These are phyloP conservation scores for Puccinia novopanici DNA, from an alignment of 1,284 basidiomycete genomes.

Conservation along the genomic window DNA sequence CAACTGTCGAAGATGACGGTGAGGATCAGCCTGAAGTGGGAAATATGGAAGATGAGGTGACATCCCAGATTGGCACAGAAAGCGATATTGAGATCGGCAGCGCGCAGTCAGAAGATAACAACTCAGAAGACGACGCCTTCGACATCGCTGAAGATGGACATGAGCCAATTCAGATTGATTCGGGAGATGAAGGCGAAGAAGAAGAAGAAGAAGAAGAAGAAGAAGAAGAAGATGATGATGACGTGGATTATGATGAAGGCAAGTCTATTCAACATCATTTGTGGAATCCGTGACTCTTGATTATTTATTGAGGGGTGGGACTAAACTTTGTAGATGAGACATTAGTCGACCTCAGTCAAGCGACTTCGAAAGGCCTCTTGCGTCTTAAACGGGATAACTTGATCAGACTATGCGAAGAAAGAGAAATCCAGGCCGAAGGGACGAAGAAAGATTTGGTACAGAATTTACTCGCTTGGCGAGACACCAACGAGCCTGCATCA, in stretches of 20 bases:
- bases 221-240: slow-evolving; percentile 56
- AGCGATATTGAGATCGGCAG: not conserved
- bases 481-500: slow-evolving; percentile 56
- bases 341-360: slow-evolving; percentile 70
- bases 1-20: slow-evolving; percentile 6
- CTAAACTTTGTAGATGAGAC: slow-evolving; percentile 51
- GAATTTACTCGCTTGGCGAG: slow-evolving; percentile 78
- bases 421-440: slow-evolving; percentile 73
- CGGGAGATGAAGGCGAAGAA: slow-evolving; percentile 54
- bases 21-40: slow-evolving; percentile 51
- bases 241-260: slow-evolving; percentile 53
- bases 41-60: slow-evolving; percentile 48
- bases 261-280: slow-evolving; percentile 53
- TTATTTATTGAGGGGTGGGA: slow-evolving; percentile 3
- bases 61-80: slow-evolving; percentile 47
- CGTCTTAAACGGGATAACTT: slow-evolving; percentile 82
- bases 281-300: not conserved
- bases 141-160: slow-evolving; percentile 57
- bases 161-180: slow-evolving; percentile 54
- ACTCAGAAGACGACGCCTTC: slow-evolving; percentile 56
- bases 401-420: slow-evolving; percentile 78
- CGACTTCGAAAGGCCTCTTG: slow-evolving; percentile 76
- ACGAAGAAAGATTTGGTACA: slow-evolving; percentile 88
- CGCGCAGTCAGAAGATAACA: slow-evolving; percentile 25
- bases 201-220: slow-evolving; percentile 54